Evolutionary conservation across 805 yeast species (phyloP), one percentile per base, ranked within the genome.

Genomic region (Pichia ethanolica): DNA sequence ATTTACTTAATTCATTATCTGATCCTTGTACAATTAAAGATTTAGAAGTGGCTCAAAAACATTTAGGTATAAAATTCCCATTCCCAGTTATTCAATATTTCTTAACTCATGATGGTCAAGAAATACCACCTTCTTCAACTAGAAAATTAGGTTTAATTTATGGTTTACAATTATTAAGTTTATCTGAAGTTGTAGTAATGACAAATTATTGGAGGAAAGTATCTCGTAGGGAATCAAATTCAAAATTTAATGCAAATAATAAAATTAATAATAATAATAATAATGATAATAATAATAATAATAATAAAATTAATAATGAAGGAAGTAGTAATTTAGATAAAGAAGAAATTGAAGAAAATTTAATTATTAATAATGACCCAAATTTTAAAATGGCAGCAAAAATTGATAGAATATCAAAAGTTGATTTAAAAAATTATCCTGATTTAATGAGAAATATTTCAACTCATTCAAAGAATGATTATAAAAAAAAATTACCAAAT

Each of bases 61-160:
- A 89, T 61, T 71, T 88, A 58, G 81, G 78, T 45, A 71, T 86
- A 45, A 69, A 70, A 45, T 73, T 90, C 32, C 97, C 97, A 0
- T 69, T 78, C 3, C 84, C 90, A 47, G 88, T 90, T 5, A 69
- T 82, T 36, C 89, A 86, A 39, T 85, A 88, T 35, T 75, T 78
- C 58, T 70, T 78, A 53, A 67, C 82, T 36, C 95, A 91, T 55
- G 97, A 90, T 60, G 97, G 97, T 39, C 97, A 90, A 68, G 88
- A 82, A 52, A 75, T 73, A 44, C 72, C 83, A 45, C 87, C 86
- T 36, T 75, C 79, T 39, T 79, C 87, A 50, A 73, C 81, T 4
- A 89, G 82, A 30, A 71, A 77, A 28, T 67, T 72, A 13, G 90
- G 97, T 5, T 65, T 90, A 49, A 60, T 90, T 37, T 90, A 80